Base-by-base conservation (phyloP, 2,329 filamentous ascomycete species). In the Phoma sp. region DNA sequence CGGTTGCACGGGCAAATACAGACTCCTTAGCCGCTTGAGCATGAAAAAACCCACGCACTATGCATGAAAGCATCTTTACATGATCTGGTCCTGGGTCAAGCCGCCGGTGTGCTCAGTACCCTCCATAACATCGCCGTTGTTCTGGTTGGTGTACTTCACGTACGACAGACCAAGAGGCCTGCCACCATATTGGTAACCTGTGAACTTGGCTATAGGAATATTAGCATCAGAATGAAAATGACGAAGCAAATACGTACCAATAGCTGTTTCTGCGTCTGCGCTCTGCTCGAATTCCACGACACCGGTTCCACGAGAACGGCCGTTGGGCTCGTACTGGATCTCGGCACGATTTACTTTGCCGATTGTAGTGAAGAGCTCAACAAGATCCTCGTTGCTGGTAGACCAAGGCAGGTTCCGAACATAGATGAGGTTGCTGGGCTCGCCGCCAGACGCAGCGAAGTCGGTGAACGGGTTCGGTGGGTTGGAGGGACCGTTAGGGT, bases 331-430 rank as follows among this genome's bases (percentile, higher is more conserved):
- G 72, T 99, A 98, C 77, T 99, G 95, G 52, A 99, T 98, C 78
- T 99, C 95, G n/a, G 95, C 95, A 68, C 95, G 92, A 69, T 97
- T 92, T 55, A 99, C 95, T 76, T 96, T 96, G 61, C 95, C 95
- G 70, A 99, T 99, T 10, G 95, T 99, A 15, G 90, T 93, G 81
- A 99, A 99, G 17, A 99, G 84, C 74, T 99, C 95, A 52, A 98
- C 87, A 21, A 99, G 82, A 76, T 99, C 95, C 60, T 99, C 95
- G 72, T 99, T 98, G 81, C 93, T 97, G 14, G 95, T 99, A 23
- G 95, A 98, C 95, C 95, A 99, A 11, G 95, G 95, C 60, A 99
- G 86, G 74, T 99, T 99, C 80, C 93, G 93, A 62, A 98, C 95
- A 72, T 96, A 97, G 75, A 99, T 99, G 47, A 83, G 86, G 68